Conservation (phyloP, 495 filamentous ascomycete species). For the Annulohypoxylon maeteangense region DNA sequence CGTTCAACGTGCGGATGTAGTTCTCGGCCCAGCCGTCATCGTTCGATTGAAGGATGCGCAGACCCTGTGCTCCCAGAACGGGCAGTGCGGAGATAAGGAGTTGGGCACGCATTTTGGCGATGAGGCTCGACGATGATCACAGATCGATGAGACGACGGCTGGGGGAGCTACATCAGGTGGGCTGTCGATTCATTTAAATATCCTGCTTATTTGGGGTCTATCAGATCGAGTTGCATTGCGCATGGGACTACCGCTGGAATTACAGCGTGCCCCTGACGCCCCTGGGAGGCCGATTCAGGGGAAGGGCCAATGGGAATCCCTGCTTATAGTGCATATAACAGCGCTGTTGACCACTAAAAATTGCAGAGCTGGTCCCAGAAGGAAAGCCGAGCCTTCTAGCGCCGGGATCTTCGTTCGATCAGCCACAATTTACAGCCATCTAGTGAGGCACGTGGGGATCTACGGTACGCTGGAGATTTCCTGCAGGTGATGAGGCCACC, state of each 20-base stretch:
- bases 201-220: not conserved
- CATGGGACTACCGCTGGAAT: constrained; percentile 13
- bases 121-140: constrained; percentile 9
- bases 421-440: constrained; percentile 36
- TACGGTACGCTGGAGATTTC: constrained; percentile 17
- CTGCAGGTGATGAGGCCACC: constrained; percentile 25
- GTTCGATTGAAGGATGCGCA: constrained; percentile 72
- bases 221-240: constrained; percentile 17
- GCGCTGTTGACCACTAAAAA: constrained; percentile 31
- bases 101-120: constrained; percentile 36
- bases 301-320: constrained; percentile 22
- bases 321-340: not conserved
- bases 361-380: not conserved
- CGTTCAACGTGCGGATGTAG: constrained; percentile 68
- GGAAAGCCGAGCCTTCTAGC: constrained; percentile 25
- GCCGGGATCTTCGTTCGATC: constrained; percentile 15
- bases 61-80: constrained; percentile 41
- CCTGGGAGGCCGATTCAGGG: constrained; percentile 1
- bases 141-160: not conserved
- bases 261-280: constrained; percentile 21
- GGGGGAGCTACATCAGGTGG: constrained; percentile 9
- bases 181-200: constrained; percentile 26
- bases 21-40: constrained; percentile 79
- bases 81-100: constrained; percentile 22
- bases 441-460: constrained; percentile 36